These are phyloP conservation scores for Microstegium vimineum DNA, from an alignment of 176 grass and related monocot species.

Conservation along the genomic window DNA sequence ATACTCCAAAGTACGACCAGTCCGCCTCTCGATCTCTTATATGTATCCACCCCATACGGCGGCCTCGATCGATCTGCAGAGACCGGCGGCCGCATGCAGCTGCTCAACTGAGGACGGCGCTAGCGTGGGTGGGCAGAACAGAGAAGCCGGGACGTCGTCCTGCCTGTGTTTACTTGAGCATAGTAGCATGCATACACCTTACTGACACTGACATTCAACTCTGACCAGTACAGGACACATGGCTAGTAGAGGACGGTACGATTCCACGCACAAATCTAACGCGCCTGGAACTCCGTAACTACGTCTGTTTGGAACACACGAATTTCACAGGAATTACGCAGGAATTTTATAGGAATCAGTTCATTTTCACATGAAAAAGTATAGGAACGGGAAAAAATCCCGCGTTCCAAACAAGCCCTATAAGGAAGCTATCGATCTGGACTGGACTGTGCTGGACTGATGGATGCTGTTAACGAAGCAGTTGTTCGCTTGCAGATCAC, in stretches of 20 bases:
- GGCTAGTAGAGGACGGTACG: too few relatives aligned
- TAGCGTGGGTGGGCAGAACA: neutral
- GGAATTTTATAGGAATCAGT: too few relatives aligned
- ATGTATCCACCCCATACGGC: neutral
- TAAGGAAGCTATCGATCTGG: neutral
- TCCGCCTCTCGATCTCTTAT: neutral
- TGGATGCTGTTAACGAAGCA: constrained; percentile 13
- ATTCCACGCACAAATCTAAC: neutral
- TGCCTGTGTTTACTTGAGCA: neutral
- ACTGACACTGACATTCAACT: neutral
- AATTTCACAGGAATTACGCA: too few relatives aligned
- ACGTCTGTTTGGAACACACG: too few relatives aligned
- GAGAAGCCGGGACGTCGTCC: neutral
- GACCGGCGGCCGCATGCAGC: neutral
- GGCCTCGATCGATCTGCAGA: neutral
- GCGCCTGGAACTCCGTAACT: neutral
- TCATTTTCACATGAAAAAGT: too few relatives aligned
- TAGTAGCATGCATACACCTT: neutral
- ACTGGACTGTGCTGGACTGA: neutral
- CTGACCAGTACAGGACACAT: too few relatives aligned
- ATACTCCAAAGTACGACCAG: neutral
- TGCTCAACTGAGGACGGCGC: neutral
- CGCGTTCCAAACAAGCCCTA: too few relatives aligned
- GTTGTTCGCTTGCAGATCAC: constrained; percentile 26
- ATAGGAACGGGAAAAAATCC: too few relatives aligned